Percentiles rank a stretch among this genome's conserved stretches.
These are phyloP conservation scores for Patellifolia procumbens DNA, from an alignment of 179 eudicot species.

Conservation along the genomic window DNA sequence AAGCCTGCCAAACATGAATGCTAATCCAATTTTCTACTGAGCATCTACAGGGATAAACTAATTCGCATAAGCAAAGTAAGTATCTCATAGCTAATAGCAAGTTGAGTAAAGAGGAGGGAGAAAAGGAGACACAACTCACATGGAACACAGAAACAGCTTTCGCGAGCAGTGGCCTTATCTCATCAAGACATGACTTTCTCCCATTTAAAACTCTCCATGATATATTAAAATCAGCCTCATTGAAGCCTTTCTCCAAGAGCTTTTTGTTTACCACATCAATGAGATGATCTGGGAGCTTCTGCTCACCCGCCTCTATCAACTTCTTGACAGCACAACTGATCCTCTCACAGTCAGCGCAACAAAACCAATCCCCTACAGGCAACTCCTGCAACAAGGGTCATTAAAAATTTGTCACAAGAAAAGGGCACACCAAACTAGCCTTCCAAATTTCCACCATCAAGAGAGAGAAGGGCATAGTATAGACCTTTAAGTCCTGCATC, in stretches of 20 bases:
- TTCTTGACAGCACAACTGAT: constrained; percentile 32
- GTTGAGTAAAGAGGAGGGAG: not conserved
- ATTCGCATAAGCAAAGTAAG: not conserved
- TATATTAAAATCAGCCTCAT: constrained; percentile 24
- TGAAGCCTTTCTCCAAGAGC: constrained; percentile 18
- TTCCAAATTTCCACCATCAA: not conserved
- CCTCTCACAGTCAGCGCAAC: constrained; percentile 34
- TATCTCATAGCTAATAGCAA: no score
- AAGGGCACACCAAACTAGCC: not conserved
- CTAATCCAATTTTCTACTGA: not conserved
- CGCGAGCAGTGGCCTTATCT: constrained; percentile 30
- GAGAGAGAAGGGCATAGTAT: not conserved
- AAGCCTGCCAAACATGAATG: not conserved
- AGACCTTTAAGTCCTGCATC: constrained; percentile 42
- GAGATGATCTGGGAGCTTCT: constrained; percentile 33
- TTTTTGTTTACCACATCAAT: constrained; percentile 30
- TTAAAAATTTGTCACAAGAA: not conserved
- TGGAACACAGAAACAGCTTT: constrained; percentile 44
- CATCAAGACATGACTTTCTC: constrained; percentile 29
- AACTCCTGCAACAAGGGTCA: constrained; percentile 32
- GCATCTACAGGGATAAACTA: not conserved
- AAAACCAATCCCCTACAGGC: constrained; percentile 46
- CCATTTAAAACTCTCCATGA: constrained; percentile 44
- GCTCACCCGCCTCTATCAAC: constrained; percentile 33
- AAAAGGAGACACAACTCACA: constrained; percentile 19